These are phyloP conservation scores for Alisma plantagoaquatica DNA, from an alignment of 106 monocot species.

Conservation along the genomic window DNA sequence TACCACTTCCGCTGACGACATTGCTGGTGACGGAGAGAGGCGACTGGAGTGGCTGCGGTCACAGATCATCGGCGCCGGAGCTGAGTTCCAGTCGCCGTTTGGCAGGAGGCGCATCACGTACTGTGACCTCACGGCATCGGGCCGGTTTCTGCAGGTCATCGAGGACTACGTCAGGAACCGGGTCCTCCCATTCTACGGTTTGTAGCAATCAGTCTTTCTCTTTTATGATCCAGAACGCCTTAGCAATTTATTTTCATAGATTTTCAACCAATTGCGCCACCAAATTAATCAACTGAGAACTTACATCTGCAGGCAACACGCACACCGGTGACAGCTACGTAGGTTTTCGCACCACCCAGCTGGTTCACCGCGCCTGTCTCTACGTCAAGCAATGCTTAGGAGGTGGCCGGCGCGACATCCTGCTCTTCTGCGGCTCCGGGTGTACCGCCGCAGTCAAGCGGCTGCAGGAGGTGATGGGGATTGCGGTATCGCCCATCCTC, in stretches of 20 bases:
- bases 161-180: conserved; percentile 34
- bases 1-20: not conserved
- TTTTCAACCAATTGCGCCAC: no score
- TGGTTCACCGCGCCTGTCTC: conserved; percentile 17
- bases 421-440: conserved; percentile 70
- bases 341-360: conserved; percentile 36
- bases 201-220: no score
- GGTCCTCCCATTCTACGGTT: conserved; percentile 59
- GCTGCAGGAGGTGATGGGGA: conserved; percentile 62
- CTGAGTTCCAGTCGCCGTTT: conserved; percentile 45
- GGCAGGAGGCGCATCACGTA: conserved; percentile 49
- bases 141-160: conserved; percentile 42
- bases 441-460: conserved; percentile 63
- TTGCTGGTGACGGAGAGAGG: conserved; percentile 8
- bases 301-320: conserved; percentile 40
- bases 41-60: conserved; percentile 36
- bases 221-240: no score
- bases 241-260: no score
- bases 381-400: conserved; percentile 50
- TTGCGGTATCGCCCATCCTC: conserved; percentile 43
- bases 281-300: not conserved
- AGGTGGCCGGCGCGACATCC: conserved; percentile 27
- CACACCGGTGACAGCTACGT: conserved; percentile 66
- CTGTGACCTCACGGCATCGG: conserved; percentile 59
- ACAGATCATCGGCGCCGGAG: conserved; percentile 37